These are phyloP conservation scores for Boletus sensibilis DNA, from an alignment of 768 basidiomycete genomes.

Conservation along the genomic window DNA sequence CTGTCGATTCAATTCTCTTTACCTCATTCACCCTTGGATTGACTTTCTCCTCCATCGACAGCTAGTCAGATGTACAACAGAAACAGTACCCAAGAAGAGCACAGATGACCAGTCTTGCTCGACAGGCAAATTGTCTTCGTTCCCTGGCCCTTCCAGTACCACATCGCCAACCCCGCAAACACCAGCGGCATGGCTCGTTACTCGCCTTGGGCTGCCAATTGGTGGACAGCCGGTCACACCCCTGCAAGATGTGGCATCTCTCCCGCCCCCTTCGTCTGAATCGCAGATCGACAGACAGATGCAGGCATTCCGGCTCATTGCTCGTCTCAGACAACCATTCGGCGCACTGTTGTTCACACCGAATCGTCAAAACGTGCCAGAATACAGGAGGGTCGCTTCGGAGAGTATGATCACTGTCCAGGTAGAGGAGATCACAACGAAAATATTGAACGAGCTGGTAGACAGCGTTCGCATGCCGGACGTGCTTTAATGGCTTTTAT, in stretches of 20 bases:
- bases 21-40: constrained; percentile 18
- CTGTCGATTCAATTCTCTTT: background rate
- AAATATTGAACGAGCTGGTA: background rate
- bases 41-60: constrained; percentile 8
- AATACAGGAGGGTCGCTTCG: constrained; percentile 13
- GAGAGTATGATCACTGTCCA: constrained; percentile 11
- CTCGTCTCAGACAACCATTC: constrained; percentile 1
- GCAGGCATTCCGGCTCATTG: background rate
- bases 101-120: background rate
- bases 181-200: background rate
- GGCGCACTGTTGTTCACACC: constrained; percentile 10
- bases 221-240: background rate
- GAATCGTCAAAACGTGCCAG: background rate
- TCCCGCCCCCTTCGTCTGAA: background rate
- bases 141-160: background rate
- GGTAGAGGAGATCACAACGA: background rate
- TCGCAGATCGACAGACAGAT: background rate
- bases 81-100: background rate
- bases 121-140: background rate
- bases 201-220: background rate
- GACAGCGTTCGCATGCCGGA: background rate
- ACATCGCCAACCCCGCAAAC: background rate
- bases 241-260: background rate
- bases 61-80: background rate
- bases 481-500: background rate